These are phyloP conservation scores for Simplicillium aogashimaense DNA, from an alignment of 2,329 filamentous ascomycete species.

Conservation along the genomic window DNA sequence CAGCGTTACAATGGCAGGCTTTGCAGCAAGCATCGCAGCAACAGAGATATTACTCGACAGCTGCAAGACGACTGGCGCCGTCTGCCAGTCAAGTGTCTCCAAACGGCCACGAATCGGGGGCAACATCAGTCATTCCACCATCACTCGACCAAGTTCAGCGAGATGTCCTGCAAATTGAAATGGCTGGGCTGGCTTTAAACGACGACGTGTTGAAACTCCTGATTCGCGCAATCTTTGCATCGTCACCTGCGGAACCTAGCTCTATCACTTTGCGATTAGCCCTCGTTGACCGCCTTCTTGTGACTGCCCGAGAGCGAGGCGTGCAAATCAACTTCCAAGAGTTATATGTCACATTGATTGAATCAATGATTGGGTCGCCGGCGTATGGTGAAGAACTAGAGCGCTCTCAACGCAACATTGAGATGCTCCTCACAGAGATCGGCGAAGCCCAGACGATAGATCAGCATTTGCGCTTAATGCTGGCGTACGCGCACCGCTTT, in stretches of 20 bases:
- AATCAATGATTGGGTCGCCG: slow-evolving; percentile 23
- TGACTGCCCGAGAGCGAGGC: slow-evolving; percentile 34
- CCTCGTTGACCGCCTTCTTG: slow-evolving; percentile 32
- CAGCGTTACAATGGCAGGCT: slow-evolving; percentile 24
- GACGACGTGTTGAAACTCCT: slow-evolving; percentile 25
- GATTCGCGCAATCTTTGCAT: slow-evolving; percentile 26
- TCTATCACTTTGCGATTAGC: slow-evolving; percentile 19
- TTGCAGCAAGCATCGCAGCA: slow-evolving; percentile 23
- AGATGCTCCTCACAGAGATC: slow-evolving; percentile 29
- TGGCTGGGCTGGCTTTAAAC: slow-evolving; percentile 23
- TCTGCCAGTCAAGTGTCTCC: background rate
- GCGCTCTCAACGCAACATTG: slow-evolving; percentile 32
- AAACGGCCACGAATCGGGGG: background rate
- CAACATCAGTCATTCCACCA: background rate
- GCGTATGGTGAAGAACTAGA: slow-evolving; percentile 21
- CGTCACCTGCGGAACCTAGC: slow-evolving; percentile 10
- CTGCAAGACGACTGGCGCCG: slow-evolving; percentile 12
- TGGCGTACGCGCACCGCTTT: slow-evolving; percentile 31
- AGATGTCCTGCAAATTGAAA: slow-evolving; percentile 27
- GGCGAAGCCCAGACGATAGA: slow-evolving; percentile 26
- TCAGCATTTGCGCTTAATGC: slow-evolving; percentile 30
- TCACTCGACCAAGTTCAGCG: slow-evolving; percentile 10
- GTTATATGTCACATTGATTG: slow-evolving; percentile 38
- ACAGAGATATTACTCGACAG: slow-evolving; percentile 23
- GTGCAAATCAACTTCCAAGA: slow-evolving; percentile 31